Evolutionary conservation across 2,329 filamentous ascomycete genomes (phyloP).

Genomic region (Hymenoscyphus linearis): DNA sequence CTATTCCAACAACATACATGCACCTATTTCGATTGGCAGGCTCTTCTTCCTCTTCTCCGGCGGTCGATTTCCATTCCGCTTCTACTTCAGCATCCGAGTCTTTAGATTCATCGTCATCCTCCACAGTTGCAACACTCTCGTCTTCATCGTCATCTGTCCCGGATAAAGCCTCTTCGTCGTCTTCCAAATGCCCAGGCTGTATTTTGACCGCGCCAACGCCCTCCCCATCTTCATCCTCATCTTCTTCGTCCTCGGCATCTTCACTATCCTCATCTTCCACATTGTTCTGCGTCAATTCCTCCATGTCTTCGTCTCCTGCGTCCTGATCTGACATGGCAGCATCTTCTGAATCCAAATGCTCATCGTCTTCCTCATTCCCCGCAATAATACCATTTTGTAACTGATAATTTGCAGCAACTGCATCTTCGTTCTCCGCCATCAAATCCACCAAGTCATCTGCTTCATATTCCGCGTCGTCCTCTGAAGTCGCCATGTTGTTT

Average conservation of each 20-base stretch:
- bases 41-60: conserved; percentile 51
- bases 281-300: conserved; percentile 32
- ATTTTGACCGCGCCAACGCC: conserved; percentile 33
- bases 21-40: conserved; percentile 51
- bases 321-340: conserved; percentile 29
- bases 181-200: conserved; percentile 27
- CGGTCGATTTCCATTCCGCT: conserved; percentile 47
- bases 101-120: conserved; percentile 48
- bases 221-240: conserved; percentile 36
- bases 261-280: conserved; percentile 35
- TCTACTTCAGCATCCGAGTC: conserved; percentile 54
- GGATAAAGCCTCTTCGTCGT: conserved; percentile 35
- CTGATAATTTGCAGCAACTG: conserved; percentile 33
- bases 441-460: conserved; percentile 29
- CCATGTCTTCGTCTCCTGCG: conserved; percentile 34
- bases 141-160: conserved; percentile 21
- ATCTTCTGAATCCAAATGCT: conserved; percentile 19
- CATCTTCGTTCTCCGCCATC: conserved; percentile 27
- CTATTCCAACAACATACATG: conserved; percentile 52
- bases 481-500: conserved; percentile 31
- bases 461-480: conserved; percentile 33
- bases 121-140: conserved; percentile 27
- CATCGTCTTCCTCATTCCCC: conserved; percentile 28
- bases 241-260: conserved; percentile 37
- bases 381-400: conserved; percentile 31